Evolutionary conservation across 305 asterid species (phyloP).

Genomic region (Fraxinus sp.): DNA sequence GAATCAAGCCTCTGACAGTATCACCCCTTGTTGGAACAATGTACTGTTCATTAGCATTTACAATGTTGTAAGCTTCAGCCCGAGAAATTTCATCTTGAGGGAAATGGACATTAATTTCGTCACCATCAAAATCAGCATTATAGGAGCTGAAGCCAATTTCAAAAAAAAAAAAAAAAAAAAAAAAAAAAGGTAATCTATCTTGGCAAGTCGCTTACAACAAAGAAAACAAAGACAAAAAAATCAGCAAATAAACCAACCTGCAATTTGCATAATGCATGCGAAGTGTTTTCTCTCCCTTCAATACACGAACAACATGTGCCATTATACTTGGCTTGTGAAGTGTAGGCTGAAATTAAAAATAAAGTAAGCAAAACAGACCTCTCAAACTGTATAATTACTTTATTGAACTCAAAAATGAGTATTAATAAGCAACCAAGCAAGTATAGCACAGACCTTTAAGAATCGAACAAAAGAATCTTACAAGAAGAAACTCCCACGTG

Average conservation of each 20-base stretch:
- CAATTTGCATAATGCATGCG: constrained; percentile 99
- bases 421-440: constrained; percentile 16
- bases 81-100: constrained; percentile 99
- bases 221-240: neutral
- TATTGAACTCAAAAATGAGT: neutral
- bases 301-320: constrained; percentile 96
- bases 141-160: constrained; percentile 63
- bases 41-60: constrained; percentile 93
- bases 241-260: constrained; percentile 57
- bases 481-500: constrained; percentile 1
- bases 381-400: neutral
- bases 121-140: constrained; percentile 99
- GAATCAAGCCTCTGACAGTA: constrained; percentile 95
- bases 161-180: neutral
- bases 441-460: neutral
- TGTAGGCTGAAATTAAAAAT: constrained; percentile 69
- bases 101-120: constrained; percentile 97
- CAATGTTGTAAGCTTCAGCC: constrained; percentile 96
- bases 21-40: constrained; percentile 98
- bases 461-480: neutral
- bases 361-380: constrained; percentile 19
- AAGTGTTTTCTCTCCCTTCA: constrained; percentile 94
- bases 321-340: constrained; percentile 99
- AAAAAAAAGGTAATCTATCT: constrained; percentile 26
- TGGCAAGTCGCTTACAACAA: constrained; percentile 17